These are phyloP conservation scores for Dryadomyces sulphureus DNA, from an alignment of 2,329 filamentous ascomycete species.

Conservation along the genomic window DNA sequence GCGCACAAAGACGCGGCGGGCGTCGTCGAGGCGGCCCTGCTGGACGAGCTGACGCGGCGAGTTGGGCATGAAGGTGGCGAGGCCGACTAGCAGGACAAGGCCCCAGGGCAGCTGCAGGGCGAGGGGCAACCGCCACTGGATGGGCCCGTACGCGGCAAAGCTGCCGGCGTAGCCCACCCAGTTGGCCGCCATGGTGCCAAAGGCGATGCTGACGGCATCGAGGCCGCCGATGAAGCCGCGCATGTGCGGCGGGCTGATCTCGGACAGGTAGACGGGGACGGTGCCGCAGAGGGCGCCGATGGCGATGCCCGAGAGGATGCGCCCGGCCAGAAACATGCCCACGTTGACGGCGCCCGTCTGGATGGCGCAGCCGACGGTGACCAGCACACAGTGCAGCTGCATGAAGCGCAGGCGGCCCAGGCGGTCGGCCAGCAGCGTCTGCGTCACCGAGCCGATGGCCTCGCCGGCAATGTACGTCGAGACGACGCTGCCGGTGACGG, in stretches of 20 bases:
- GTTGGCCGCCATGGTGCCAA: conserved; percentile 19
- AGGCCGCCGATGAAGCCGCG: conserved; percentile 6
- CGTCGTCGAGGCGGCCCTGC: conserved; percentile 13
- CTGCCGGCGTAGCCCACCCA: conserved; percentile 4
- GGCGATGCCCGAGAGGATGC: conserved; percentile 6
- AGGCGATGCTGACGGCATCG: conserved; percentile 17
- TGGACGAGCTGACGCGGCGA: conserved; percentile 14
- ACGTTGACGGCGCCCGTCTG: conserved; percentile 16
- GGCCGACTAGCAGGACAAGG: conserved; percentile 8
- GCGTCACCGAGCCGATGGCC: not conserved
- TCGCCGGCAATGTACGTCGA: not conserved
- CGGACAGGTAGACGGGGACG: conserved; percentile 13
- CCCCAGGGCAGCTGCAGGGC: conserved; percentile 15
- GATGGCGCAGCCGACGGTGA: conserved; percentile 13
- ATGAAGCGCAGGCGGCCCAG: conserved; percentile 23
- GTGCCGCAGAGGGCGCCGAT: conserved; percentile 15
- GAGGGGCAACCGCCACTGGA: conserved; percentile 20
- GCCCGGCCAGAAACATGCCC: conserved; percentile 15
- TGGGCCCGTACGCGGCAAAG: conserved; percentile 7
- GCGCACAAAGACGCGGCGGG: conserved; percentile 15
- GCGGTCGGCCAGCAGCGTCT: not conserved
- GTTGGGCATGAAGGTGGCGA: conserved; percentile 16
- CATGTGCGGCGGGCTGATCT: conserved; percentile 20
- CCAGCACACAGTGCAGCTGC: conserved; percentile 17
- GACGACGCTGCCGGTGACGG: not conserved